Percentiles rank a stretch among this genome's conserved stretches.
Evolutionary conservation across 176 grass and related monocot species (phyloP).

Genomic region (barley (Hordeum vulgare)): DNA sequence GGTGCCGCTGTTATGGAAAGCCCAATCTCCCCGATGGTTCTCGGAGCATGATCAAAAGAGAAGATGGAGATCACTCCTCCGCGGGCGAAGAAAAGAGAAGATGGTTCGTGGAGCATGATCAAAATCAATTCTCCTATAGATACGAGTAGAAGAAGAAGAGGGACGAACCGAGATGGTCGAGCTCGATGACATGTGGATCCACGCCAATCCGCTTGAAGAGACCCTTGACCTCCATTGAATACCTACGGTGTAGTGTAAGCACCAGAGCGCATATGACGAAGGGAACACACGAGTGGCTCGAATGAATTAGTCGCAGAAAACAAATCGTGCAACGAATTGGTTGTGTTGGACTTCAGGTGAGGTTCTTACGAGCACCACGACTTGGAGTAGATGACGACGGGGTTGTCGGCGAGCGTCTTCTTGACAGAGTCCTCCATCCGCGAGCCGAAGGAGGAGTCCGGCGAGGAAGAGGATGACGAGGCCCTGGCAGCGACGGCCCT

Average conservation of each 20-base stretch:
- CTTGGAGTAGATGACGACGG: conserved; percentile 90
- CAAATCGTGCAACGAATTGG: not conserved
- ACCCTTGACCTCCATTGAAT: conserved; percentile 81
- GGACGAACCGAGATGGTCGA: conserved; percentile 68
- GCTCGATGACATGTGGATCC: conserved; percentile 67
- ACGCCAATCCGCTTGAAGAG: conserved; percentile 87
- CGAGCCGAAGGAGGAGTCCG: conserved; percentile 67
- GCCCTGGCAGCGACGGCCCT: conserved; percentile 26
- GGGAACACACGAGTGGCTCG: not conserved
- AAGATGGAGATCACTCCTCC: too few species aligned
- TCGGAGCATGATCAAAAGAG: too few species aligned
- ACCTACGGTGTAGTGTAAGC: conserved; percentile 30
- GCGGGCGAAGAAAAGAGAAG: too few species aligned
- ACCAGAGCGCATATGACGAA: not conserved
- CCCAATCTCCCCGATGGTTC: too few species aligned
- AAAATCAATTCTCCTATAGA: too few species aligned
- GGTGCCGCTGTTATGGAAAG: too few species aligned
- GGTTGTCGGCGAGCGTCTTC: conserved; percentile 58
- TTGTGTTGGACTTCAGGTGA: not conserved
- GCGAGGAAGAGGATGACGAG: conserved; percentile 44
- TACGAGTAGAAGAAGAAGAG: not conserved
- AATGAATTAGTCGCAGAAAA: not conserved
- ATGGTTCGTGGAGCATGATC: too few species aligned
- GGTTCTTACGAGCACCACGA: conserved; percentile 88
- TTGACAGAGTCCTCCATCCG: conserved; percentile 84